Base-by-base conservation (phyloP, 202 grass and related monocot genomes). In the Panicum virgatum region DNA sequence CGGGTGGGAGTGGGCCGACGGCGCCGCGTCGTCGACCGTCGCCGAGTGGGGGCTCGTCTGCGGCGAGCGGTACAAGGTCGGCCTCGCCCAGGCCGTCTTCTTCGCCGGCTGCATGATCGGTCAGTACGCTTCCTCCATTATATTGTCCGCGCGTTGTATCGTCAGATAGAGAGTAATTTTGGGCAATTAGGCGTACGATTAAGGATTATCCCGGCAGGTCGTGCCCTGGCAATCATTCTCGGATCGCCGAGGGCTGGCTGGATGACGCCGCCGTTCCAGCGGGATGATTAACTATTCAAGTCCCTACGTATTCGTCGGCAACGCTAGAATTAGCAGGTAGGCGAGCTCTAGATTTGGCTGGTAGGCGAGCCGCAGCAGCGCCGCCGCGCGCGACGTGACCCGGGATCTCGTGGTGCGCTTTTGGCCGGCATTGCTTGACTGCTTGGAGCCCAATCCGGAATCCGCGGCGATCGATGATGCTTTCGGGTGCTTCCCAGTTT, bases 31-130 rank as follows among this genome's bases (percentile, higher is more conserved):
- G 19, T 93, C 95, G 10, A 94, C 91, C 26, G 92, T 98, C 37
- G 80, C 84, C 20, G 88, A 98, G 76, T 98, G 88, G 88, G 86
- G 90, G 0, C 76, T 98, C 52, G 79, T 97, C 56, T 94, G 94
- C 73, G 86, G 88, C 19, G 73, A 94, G 72, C 84, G 83, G 0
- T 97, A 97, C 88, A 98, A 94, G 92, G 92, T 98, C 62, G 95
- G 94, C 0, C 84, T 94, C 53, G 92, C 78, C 71, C 94, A 97
- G 78, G 77, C 92, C 40, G 6, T 82, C 83, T 97, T 97, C 88
- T 97, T 97, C 73, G 83, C 88, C 80, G 94, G 94, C 15, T 91
- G 88, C 88, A 91, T 94, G 88, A 80, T 97, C 71, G 94, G 94
- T 97, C 57, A 76, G 86, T 67, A 23, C 40, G 4, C 32, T 34